Base-by-base conservation (phyloP, 495 filamentous ascomycete genomes). In the Tuber aestivum region DNA sequence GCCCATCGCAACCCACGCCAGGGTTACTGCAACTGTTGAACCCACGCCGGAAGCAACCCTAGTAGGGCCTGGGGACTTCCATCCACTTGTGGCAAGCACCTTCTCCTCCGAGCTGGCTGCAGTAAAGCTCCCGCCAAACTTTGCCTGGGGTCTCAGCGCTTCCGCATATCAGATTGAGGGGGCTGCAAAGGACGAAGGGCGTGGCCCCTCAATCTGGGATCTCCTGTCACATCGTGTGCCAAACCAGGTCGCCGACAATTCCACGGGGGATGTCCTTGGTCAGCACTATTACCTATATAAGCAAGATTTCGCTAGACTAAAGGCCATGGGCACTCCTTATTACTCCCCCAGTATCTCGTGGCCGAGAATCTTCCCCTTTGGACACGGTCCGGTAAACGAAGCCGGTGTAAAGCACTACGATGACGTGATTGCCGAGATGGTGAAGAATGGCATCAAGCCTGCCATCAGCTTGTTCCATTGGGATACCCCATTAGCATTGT, bases 331-430 rank as follows among this genome's bases (percentile, higher is more conserved):
- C 42, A 80, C 83, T n/a, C 81, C 79, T 44, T 84, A 80, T 70
- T 86, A 83, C 76, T 85, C 83, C 32, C 84, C 85, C 14, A 84
- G 83, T 71, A 85, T 86, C 72, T 83, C 80, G 14, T 87, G 86
- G 85, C 85, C 86, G 12, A 74, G 84, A 70, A 83, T 87, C 69
- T 85, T 87, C 74, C 85, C 86, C 5, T 86, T 86, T 65, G 86
- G 86, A 27, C 79, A 82, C 23, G 85, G 85, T 5, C 84, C 81
- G 14, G 80, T 87, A 44, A 87, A 86, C 70, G 79, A 85, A 72
- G 76, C 72, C 16, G 85, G 82, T 12, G 74, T 86, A 20, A 79
- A 80, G 23, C 84, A 86, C 74, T 86, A 86, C 69, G 85, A 86
- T 76, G 83, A 85, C 78, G 83, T 86, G 45, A 86, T 87, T 70